Percentiles rank a stretch among this genome's conserved stretches.
These are phyloP conservation scores for Camellia lanceoleosa DNA, from an alignment of 148 eudicot genomes.

Conservation along the genomic window DNA sequence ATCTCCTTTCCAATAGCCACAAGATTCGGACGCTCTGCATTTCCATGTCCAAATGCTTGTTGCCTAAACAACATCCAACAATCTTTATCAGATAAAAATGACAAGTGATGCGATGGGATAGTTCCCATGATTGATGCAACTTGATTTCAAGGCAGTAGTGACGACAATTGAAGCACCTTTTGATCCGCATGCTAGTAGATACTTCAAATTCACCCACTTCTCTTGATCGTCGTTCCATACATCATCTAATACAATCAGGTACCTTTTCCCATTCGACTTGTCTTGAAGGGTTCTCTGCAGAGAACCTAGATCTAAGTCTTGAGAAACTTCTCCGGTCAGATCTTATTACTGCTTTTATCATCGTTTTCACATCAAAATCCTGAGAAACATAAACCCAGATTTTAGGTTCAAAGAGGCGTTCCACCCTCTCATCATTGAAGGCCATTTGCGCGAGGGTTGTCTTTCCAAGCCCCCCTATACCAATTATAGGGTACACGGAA, in stretches of 20 bases:
- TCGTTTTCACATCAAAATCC: neutral
- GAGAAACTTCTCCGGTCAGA: neutral
- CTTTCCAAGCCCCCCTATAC: neutral
- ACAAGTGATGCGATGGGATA: too few relatives aligned
- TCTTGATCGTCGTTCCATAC: neutral
- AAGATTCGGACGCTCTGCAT: too few relatives aligned
- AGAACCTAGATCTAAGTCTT: neutral
- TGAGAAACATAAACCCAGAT: neutral
- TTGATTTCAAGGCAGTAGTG: neutral
- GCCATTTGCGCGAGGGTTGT: neutral
- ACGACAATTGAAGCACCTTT: neutral
- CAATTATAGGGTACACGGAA: neutral
- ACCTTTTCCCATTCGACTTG: neutral
- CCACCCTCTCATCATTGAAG: neutral
- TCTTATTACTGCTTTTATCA: neutral
- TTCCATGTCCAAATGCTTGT: too few relatives aligned
- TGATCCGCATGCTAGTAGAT: neutral
- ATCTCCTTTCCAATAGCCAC: too few relatives aligned
- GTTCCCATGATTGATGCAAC: too few relatives aligned
- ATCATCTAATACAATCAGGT: slow-evolving; percentile 4
- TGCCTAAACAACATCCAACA: too few relatives aligned
- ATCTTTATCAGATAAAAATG: too few relatives aligned
- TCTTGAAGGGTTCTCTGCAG: neutral
- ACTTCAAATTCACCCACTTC: neutral
- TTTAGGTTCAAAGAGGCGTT: neutral